These are phyloP conservation scores for Sclerotinia borealis DNA, from an alignment of 2,329 filamentous ascomycete species.

Conservation along the genomic window DNA sequence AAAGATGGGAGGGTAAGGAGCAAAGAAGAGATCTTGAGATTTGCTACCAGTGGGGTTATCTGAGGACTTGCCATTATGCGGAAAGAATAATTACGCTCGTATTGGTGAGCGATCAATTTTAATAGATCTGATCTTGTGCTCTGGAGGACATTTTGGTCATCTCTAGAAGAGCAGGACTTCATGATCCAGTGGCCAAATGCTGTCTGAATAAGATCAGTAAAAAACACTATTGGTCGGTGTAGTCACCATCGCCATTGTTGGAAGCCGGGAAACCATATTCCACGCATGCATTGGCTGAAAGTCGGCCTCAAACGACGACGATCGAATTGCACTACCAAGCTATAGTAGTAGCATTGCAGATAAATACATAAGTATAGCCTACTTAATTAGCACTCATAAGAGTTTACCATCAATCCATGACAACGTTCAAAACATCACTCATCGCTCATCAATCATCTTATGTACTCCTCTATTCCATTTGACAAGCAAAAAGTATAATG, in stretches of 20 bases:
- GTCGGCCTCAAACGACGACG: not conserved
- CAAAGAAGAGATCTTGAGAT: conserved; percentile 43
- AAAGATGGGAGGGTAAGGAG: conserved; percentile 21
- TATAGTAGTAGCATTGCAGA: not conserved
- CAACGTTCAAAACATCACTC: too few species aligned
- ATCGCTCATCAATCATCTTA: too few species aligned
- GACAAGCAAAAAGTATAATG: too few species aligned
- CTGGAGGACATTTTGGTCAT: not conserved
- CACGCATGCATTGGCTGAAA: too few species aligned
- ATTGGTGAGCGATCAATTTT: not conserved
- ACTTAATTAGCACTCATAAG: not conserved
- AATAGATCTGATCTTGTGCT: not conserved
- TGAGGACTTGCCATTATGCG: not conserved
- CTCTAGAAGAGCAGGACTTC: not conserved
- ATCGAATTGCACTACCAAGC: not conserved
- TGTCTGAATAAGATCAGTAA: not conserved
- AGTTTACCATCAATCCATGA: too few species aligned
- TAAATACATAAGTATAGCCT: not conserved
- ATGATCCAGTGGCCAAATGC: not conserved
- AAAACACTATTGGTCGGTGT: not conserved
- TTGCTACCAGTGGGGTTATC: conserved; percentile 42
- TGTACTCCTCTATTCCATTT: too few species aligned
- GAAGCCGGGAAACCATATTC: not conserved
- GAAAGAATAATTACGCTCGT: not conserved
- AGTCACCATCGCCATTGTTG: not conserved